A percentile compares a stretch with the other conserved stretches of the same genome.
These are phyloP conservation scores for Aaosphaeria arxii DNA, from an alignment of 2,329 filamentous ascomycete genomes.

Conservation along the genomic window DNA sequence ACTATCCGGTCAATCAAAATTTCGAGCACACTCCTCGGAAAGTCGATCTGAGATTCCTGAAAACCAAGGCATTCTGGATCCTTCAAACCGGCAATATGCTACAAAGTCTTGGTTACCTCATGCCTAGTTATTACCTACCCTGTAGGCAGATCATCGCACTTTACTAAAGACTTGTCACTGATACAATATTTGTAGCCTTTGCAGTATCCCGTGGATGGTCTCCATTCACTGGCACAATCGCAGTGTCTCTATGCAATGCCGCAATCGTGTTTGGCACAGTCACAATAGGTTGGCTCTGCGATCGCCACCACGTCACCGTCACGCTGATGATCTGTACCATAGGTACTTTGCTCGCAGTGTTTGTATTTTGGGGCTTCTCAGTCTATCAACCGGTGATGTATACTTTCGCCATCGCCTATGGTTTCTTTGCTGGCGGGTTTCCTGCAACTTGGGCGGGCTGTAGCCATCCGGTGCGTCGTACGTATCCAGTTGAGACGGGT, in stretches of 20 bases:
- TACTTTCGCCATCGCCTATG: slow-evolving; percentile 29
- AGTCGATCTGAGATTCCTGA: background rate
- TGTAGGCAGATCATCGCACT: slow-evolving; percentile 1
- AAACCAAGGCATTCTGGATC: background rate
- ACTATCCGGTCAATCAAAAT: slow-evolving; percentile 38
- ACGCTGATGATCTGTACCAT: slow-evolving; percentile 40
- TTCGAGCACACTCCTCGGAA: slow-evolving; percentile 19
- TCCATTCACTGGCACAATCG: slow-evolving; percentile 20
- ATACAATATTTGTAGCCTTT: slow-evolving; percentile 12
- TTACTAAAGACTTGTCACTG: too few species aligned
- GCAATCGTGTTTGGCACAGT: slow-evolving; percentile 32
- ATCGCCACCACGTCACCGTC: slow-evolving; percentile 40
- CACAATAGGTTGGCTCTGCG: slow-evolving; percentile 36
- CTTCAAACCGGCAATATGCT: background rate
- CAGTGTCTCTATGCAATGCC: slow-evolving; percentile 33
- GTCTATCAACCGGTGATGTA: slow-evolving; percentile 30
- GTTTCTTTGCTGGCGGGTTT: slow-evolving; percentile 30
- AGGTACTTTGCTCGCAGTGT: slow-evolving; percentile 39
- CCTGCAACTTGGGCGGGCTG: slow-evolving; percentile 21
- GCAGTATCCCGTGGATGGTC: slow-evolving; percentile 26
- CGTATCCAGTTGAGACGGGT: slow-evolving; percentile 37
- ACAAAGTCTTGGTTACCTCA: slow-evolving; percentile 26
- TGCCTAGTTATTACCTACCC: slow-evolving; percentile 37
- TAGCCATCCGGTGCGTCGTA: slow-evolving; percentile 7
- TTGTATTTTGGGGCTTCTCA: slow-evolving; percentile 48